Evolutionary conservation across 2,329 filamentous ascomycete species (phyloP).

Genomic region (Cladorrhinum sp.): DNA sequence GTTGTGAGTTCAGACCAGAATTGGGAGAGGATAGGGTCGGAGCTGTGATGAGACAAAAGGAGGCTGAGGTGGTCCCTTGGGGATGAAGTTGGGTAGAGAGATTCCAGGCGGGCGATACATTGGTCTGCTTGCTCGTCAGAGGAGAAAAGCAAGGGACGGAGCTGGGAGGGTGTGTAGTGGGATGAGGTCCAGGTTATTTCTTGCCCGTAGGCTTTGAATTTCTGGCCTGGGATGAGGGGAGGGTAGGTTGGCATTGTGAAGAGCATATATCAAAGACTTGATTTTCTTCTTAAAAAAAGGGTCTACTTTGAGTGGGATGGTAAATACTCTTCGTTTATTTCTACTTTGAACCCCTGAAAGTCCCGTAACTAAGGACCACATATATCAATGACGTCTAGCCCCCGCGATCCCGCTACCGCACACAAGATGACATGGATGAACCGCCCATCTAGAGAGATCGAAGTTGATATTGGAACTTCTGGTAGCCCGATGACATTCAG

Average conservation of each 20-base stretch:
- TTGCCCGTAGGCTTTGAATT: constrained; percentile 54
- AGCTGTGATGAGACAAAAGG: constrained; percentile 54
- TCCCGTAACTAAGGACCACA: too few species aligned
- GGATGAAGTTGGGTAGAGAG: neutral
- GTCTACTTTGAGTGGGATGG: neutral
- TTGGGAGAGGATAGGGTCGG: constrained; percentile 51
- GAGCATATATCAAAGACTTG: neutral
- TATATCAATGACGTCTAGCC: too few species aligned
- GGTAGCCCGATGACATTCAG: too few species aligned
- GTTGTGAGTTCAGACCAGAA: constrained; percentile 67
- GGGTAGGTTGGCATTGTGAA: neutral
- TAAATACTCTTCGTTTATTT: too few species aligned
- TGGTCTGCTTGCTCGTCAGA: constrained; percentile 69
- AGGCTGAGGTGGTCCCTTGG: constrained; percentile 34
- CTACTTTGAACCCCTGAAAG: neutral
- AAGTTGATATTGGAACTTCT: too few species aligned
- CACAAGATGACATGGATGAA: too few species aligned
- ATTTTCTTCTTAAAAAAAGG: neutral
- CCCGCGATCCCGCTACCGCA: too few species aligned
- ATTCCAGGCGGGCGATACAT: constrained; percentile 55
- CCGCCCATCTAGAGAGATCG: too few species aligned
- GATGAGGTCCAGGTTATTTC: constrained; percentile 66
- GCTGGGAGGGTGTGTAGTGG: constrained; percentile 59
- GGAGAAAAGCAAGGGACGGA: constrained; percentile 58
- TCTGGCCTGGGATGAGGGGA: constrained; percentile 13